phyloP scores from a whole-genome alignment of 352 stramenopile genomes.

The Detonula confervacea region DNA sequence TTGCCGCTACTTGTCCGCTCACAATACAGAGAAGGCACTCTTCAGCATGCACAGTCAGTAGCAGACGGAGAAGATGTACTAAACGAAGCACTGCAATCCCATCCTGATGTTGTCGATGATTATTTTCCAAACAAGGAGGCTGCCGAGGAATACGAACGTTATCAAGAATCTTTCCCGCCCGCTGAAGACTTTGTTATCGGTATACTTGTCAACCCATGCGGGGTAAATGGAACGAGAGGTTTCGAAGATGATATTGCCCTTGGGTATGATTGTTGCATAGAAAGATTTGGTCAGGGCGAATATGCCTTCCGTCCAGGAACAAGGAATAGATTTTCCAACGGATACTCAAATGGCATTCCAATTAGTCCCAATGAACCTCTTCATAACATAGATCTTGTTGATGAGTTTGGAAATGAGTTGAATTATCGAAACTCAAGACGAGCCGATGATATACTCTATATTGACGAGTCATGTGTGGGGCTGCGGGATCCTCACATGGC shows the following conservation, averaged over 20 bases:
- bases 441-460: conserved; percentile 72
- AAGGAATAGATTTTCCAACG: conserved; percentile 41
- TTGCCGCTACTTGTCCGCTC: background rate
- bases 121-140: conserved; percentile 32
- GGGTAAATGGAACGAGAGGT: conserved; percentile 50
- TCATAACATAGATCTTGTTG: conserved; percentile 60
- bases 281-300: conserved; percentile 47
- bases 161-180: conserved; percentile 36
- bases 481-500: conserved; percentile 59
- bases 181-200: conserved; percentile 54
- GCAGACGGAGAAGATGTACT: conserved; percentile 26
- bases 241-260: conserved; percentile 34
- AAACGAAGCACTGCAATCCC: conserved; percentile 27
- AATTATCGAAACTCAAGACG: conserved; percentile 56
- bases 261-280: conserved; percentile 59
- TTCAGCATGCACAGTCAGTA: conserved; percentile 18
- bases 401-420: conserved; percentile 51
- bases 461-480: conserved; percentile 67
- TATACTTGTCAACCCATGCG: conserved; percentile 59
- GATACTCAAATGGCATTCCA: conserved; percentile 44
- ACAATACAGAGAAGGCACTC: conserved; percentile 21
- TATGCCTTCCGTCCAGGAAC: conserved; percentile 41
- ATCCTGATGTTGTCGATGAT: conserved; percentile 39
- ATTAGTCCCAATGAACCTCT: conserved; percentile 48
- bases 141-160: conserved; percentile 27